Evolutionary conservation across 106 monocot species (phyloP).

Genomic region (Dendrobium officinale): DNA sequence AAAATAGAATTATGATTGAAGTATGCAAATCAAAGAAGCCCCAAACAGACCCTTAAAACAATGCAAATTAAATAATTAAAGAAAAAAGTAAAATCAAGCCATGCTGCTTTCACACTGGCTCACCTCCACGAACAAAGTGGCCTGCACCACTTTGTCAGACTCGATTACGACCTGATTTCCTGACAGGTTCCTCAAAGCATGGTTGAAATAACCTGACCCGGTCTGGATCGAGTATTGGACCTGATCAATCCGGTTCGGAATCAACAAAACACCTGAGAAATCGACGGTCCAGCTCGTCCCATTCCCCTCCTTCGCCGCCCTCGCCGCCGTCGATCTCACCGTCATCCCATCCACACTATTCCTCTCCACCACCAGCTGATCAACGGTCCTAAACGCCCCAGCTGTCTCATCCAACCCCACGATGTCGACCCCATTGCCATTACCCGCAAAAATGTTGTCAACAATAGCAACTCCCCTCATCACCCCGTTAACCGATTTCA

Average conservation of each 20-base stretch:
- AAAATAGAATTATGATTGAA: no score
- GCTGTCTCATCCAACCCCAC: slow-evolving; percentile 25
- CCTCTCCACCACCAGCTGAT: slow-evolving; percentile 31
- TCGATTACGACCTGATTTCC: slow-evolving; percentile 45
- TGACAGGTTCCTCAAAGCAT: slow-evolving; percentile 33
- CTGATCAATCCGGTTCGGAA: slow-evolving; percentile 33
- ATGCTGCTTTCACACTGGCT: slow-evolving; percentile 16
- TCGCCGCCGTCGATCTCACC: slow-evolving; percentile 28
- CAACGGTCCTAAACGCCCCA: slow-evolving; percentile 18
- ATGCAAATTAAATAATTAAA: neutral
- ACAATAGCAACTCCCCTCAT: slow-evolving; percentile 25
- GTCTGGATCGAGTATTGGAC: slow-evolving; percentile 32
- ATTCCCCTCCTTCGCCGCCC: slow-evolving; percentile 18
- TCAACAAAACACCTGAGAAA: slow-evolving; percentile 24
- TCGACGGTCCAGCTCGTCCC: slow-evolving; percentile 40
- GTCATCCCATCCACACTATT: slow-evolving; percentile 29
- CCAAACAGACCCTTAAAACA: no score
- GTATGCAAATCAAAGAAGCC: no score
- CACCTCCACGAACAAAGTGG: slow-evolving; percentile 35
- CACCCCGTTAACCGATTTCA: slow-evolving; percentile 38
- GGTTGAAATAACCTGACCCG: slow-evolving; percentile 11
- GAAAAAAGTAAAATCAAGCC: neutral
- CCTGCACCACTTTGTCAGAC: slow-evolving; percentile 23
- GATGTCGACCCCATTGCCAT: slow-evolving; percentile 7
- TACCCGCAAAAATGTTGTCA: slow-evolving; percentile 42